Conservation (phyloP, 2,329 filamentous ascomycete species). For the Cercospora sp. region DNA sequence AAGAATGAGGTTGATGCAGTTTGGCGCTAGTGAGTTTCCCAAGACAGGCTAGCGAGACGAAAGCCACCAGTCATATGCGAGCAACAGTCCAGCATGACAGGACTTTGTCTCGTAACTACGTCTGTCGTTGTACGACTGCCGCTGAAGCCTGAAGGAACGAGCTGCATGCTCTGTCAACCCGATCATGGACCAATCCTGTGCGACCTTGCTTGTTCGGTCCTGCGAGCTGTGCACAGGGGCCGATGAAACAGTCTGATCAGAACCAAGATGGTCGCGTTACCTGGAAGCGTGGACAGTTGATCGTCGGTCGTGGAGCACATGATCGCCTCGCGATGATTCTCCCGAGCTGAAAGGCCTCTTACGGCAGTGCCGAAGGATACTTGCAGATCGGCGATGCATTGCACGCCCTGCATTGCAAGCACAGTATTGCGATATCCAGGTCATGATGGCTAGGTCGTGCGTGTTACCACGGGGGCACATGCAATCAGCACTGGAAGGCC, state of each 20-base stretch:
- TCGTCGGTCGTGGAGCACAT: neutral
- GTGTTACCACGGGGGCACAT: neutral
- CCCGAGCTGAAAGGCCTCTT: neutral
- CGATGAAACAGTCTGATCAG: neutral
- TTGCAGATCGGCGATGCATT: neutral
- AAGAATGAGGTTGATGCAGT: conserved; percentile 1
- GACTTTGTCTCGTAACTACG: neutral
- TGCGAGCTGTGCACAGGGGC: neutral
- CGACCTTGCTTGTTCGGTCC: neutral
- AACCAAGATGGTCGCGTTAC: neutral
- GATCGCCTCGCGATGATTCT: neutral
- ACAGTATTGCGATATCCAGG: neutral
- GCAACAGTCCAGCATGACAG: neutral
- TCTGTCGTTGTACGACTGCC: neutral
- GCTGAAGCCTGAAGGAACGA: neutral
- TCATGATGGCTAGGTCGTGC: neutral
- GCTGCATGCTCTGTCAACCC: neutral
- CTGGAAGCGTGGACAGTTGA: neutral
- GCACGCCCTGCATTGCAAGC: neutral
- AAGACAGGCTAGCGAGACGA: conserved; percentile 4
- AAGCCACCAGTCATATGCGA: neutral
- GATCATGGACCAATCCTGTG: neutral
- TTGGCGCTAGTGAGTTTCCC: conserved; percentile 6
- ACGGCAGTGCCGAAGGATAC: neutral
- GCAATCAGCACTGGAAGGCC: conserved; percentile 71